phyloP scores from a whole-genome alignment of 148 eudicot species.

The Cornus florida region DNA sequence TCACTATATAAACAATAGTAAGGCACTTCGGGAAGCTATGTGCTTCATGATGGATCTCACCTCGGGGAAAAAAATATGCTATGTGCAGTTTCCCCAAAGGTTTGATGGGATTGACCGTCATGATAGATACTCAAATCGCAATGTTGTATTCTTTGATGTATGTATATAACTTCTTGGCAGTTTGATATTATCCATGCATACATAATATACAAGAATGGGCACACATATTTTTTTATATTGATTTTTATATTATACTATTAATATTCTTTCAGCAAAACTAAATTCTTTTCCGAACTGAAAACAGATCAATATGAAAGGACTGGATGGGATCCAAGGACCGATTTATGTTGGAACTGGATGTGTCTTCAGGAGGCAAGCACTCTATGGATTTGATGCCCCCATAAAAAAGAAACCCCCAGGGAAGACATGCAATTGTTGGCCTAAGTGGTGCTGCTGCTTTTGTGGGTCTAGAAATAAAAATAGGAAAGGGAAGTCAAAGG shows the following conservation, averaged over 20 bases:
- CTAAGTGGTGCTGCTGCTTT: constrained; percentile 74
- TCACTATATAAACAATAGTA: constrained; percentile 92
- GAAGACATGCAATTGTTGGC: constrained; percentile 87
- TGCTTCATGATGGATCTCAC: constrained; percentile 98
- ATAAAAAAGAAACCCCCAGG: constrained; percentile 71
- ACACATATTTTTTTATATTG: not conserved
- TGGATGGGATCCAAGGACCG: constrained; percentile 95
- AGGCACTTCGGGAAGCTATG: constrained; percentile 96
- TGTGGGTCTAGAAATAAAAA: constrained; percentile 42
- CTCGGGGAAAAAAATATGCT: constrained; percentile 93
- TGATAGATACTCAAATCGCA: constrained; percentile 91
- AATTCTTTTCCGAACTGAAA: constrained; percentile 3
- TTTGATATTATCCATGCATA: not conserved
- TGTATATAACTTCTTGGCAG: constrained; percentile 19
- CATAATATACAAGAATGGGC: not conserved
- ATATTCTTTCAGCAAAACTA: not conserved
- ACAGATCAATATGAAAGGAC: constrained; percentile 93
- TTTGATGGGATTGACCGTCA: constrained; percentile 96
- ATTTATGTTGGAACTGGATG: constrained; percentile 92
- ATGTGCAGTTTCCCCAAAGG: constrained; percentile 93
- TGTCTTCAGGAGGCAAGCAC: constrained; percentile 85
- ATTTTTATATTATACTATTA: not conserved
- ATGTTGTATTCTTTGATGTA: constrained; percentile 95
- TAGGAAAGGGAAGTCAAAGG: constrained; percentile 46
- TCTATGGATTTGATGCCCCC: constrained; percentile 90